Conservation (phyloP, 202 grass and related monocot species). For the Elaeis oleifera region DNA sequence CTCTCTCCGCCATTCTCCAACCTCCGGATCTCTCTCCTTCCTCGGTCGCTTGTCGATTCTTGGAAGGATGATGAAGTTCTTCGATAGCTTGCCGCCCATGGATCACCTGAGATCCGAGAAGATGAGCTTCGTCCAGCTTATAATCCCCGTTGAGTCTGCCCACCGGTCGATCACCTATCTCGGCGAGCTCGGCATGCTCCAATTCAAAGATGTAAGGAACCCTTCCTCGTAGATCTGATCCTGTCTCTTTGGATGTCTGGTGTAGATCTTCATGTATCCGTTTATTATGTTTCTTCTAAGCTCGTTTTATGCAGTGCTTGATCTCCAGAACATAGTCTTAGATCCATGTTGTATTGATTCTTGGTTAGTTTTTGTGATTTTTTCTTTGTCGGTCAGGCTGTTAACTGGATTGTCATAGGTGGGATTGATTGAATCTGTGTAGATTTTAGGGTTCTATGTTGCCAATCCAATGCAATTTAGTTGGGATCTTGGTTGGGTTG, state of each 20-base stretch:
- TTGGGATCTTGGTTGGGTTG: no score
- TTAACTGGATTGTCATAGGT: no score
- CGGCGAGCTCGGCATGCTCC: slow-evolving; percentile 87
- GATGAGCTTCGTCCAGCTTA: slow-evolving; percentile 99
- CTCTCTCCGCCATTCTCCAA: background rate
- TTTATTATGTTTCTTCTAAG: background rate
- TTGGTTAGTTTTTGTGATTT: no score
- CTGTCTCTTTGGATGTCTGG: background rate
- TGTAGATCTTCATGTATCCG: background rate
- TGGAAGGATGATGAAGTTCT: slow-evolving; percentile 54
- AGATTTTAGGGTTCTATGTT: no score
- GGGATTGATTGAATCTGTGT: no score
- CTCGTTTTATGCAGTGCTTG: background rate
- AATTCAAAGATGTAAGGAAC: slow-evolving; percentile 96
- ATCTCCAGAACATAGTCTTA: no score
- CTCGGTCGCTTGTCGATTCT: slow-evolving; percentile 10
- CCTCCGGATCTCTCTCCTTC: slow-evolving; percentile 10
- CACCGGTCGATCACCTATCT: slow-evolving; percentile 87
- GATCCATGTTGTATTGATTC: no score
- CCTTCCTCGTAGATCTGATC: background rate
- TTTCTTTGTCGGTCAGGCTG: no score
- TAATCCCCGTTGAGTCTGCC: slow-evolving; percentile 83
- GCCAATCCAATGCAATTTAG: no score
- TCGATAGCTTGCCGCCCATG: slow-evolving; percentile 78
- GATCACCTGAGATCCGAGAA: slow-evolving; percentile 93